Evolutionary conservation across 2,329 filamentous ascomycete genomes (phyloP), one percentile per base, ranked within the genome.

Genomic region (Aspergillus pseudoviridinutans): DNA sequence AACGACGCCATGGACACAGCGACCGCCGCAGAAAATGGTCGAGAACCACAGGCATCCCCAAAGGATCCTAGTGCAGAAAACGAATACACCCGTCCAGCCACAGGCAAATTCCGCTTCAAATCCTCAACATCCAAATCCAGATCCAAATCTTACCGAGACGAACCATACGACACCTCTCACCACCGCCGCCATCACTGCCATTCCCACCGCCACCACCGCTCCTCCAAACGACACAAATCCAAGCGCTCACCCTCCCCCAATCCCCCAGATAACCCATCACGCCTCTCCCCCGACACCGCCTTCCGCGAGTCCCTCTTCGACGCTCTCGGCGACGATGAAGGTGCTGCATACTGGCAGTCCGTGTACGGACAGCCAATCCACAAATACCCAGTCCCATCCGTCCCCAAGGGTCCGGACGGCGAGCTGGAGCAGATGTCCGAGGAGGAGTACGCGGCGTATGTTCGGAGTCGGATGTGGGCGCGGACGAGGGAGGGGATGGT

Each of bases 281-380:
- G 63, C 1, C 78, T 90, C 17, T 84, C 89, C 64, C 82, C 90
- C 0, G 87, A 91, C 44, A 80, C 83, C 0, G 91, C 93, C 0
- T 99, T 99, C 73, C 87, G 91, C 29, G 91, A 96, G 73, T 96
- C 92, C 0, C 86, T 99, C 4, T 97, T 97, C 76, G 94, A 99
- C 73, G 94, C 94, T 32, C 88, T 99, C 75, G 93, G 92, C 41
- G 94, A 99, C 74, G 93, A 97, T 70, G 94, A 99, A 76, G 94
- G 93, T 50, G 94, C 94, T 1, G 84, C 87, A 7, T 99, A 94
- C 78, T 99, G 94, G 94, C 89, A 97, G 73, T 85, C 86, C 17
- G 90, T 99, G n/a, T 99, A 97, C 75, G 92, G 92, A 1, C 93
- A 97, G 72, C 93, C 94, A 0, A 89, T 97, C 51, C 92, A 97